Evolutionary conservation across 768 basidiomycete genomes (phyloP), one percentile per base, ranked within the genome.

Genomic region (Mycena latifolia): DNA sequence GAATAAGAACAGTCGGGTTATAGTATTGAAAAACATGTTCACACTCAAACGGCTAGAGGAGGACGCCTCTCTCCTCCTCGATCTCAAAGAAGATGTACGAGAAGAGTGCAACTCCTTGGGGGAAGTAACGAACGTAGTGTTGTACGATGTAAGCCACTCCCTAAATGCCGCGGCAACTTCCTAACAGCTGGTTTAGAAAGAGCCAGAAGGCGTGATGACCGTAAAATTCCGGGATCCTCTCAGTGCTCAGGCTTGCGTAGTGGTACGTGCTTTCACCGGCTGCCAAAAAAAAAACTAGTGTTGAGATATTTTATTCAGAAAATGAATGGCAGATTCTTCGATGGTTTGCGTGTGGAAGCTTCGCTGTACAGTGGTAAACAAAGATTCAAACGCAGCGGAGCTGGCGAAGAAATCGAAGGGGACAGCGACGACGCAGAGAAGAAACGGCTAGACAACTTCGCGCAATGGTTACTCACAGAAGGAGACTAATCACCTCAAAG

Each of bases 11-110:
- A 85, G 84, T 75, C 87, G 95, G 33, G 92, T 98, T 5, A 96
- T 98, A 11, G 95, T 99, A 0, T 81, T 99, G 67, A 96, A 94
- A 76, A 90, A 95, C 72, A 98, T 98, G 96, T 99, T 99, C 74
- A 91, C 92, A 6, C 81, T 94, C 22, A 77, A 91, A 71, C 93
- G 96, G 69, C 85, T 99, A 0, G 91, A 94, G 33, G 88, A 95
- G 70, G 96, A 99, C 72, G 82, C 93, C 0, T 84, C 93, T 9
- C 79, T 98, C 27, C 80, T 98, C 22, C 86, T 99, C 17, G 97
- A 99, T 71, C 84, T 98, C 55, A 98, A 98, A 75, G 95, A 98
- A 73, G 97, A 99, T 70, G 96, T 99, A 20, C 87, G 97, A 59
- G 96, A 97, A 35, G 97, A 99, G 75, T 95, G 95, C 67, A 89